These are phyloP conservation scores for Cyberlindnera xishuangbannaensis DNA, from an alignment of 805 yeast species.

Conservation along the genomic window DNA sequence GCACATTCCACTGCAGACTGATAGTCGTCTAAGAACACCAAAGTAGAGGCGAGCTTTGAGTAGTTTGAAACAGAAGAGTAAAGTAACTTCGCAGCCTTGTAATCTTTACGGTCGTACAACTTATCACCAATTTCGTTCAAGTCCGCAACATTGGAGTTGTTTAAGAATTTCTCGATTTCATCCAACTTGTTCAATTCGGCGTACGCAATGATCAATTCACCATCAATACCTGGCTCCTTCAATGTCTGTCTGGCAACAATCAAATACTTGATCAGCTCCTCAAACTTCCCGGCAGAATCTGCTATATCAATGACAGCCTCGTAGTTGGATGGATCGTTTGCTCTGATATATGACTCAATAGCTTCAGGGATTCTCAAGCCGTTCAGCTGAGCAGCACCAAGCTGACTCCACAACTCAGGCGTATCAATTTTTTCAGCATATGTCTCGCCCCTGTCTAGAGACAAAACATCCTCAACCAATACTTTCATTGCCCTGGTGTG, in stretches of 20 bases:
- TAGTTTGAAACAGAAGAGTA: constrained; percentile 86
- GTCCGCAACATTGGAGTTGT: constrained; percentile 89
- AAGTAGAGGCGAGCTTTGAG: constrained; percentile 93
- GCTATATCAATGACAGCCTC: constrained; percentile 91
- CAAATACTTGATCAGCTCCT: constrained; percentile 82
- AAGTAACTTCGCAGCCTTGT: constrained; percentile 88
- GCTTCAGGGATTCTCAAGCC: constrained; percentile 92
- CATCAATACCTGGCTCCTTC: constrained; percentile 90
- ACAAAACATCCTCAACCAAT: constrained; percentile 86
- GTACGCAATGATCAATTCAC: constrained; percentile 81
- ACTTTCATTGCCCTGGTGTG: constrained; percentile 80
- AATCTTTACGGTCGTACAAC: constrained; percentile 72
- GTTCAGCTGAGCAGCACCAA: constrained; percentile 93
- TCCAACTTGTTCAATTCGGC: constrained; percentile 70
- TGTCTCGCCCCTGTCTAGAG: constrained; percentile 89
- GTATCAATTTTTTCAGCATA: constrained; percentile 87
- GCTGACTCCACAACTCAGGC: constrained; percentile 88
- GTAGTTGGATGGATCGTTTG: constrained; percentile 85
- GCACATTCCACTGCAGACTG: constrained; percentile 99
- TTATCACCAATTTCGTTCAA: constrained; percentile 89
- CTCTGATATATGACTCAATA: constrained; percentile 84
- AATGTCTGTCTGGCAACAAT: constrained; percentile 86
- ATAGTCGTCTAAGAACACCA: constrained; percentile 86
- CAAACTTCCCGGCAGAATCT: constrained; percentile 93
- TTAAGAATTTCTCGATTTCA: constrained; percentile 81